Base-by-base conservation (phyloP, 768 basidiomycete species). In the Mycena vitilis region DNA sequence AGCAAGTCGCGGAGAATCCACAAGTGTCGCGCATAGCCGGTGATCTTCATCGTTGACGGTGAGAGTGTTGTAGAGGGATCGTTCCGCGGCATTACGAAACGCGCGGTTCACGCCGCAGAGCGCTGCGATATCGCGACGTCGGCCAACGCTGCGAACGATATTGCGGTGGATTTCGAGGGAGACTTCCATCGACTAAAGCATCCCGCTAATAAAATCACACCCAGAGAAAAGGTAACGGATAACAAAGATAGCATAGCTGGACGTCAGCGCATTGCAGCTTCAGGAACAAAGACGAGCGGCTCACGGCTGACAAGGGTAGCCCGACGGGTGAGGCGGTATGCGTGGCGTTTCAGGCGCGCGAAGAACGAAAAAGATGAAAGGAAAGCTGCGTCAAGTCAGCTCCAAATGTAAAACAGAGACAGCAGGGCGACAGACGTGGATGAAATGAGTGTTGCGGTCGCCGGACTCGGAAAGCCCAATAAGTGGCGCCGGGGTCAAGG, bases 11-110 rank as follows among this genome's bases (percentile, higher is more conserved):
- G 83, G 79, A 9, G 81, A 81, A 20, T 68, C 71, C 8, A 82
- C 78, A 57, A 92, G 80, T 22, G 87, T 79, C 22, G 74, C 71
- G 76, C 88, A 89, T 16, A 90, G 76, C 20, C 76, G 66, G n/a
- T 81, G 76, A 60, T 74, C 72, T 38, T 80, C 73, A 63, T 84
- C 81, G 52, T 77, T 78, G 75, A 89, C 75, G 65, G 83, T 81
- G 18, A 91, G 77, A 2, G 86, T 88, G 69, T 85, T 88, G 80
- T 91, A 92, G 7, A 92, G 78, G 5, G 83, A 84, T 52, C 80
- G 83, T 73, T 91, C 89, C 20, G 88, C 87, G 57, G 82, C 86
- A 52, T 74, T 75, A 65, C 82, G 86, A 72, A 91, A 90, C 16
- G 77, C 76, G 73, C 81, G 87, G 66, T 84, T 89, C 30, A 91